Percentiles rank a stretch among this genome's conserved stretches.
Evolutionary conservation across 352 stramenopile genomes (phyloP).

Genomic region (Pythium aristosporum): DNA sequence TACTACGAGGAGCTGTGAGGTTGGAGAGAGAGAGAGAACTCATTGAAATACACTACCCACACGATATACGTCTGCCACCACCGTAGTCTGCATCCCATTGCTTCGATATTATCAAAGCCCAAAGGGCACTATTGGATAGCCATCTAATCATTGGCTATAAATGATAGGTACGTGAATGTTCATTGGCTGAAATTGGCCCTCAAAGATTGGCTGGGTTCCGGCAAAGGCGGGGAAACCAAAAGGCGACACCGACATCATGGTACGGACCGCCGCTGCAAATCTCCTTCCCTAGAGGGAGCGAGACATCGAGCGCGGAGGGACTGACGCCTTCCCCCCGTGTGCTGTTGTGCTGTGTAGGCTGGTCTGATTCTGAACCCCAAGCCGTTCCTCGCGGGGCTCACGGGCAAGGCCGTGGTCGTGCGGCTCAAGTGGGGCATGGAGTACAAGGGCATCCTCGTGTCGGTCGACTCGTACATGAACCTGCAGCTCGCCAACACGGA

Average conservation of each 20-base stretch:
- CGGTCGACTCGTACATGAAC: conserved; percentile 99
- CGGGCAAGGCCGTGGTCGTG: conserved; percentile 94
- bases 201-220: conserved; percentile 25
- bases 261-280: neutral
- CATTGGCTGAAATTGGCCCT: conserved; percentile 25
- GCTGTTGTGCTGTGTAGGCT: conserved; percentile 64
- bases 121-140: neutral
- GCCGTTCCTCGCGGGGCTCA: conserved; percentile 93
- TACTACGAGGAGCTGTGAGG: conserved; percentile 29
- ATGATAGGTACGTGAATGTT: neutral
- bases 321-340: conserved; percentile 15
- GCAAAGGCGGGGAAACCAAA: conserved; percentile 1
- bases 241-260: conserved; percentile 1
- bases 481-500: conserved; percentile 96
- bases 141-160: conserved; percentile 26
- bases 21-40: conserved; percentile 11
- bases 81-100: neutral
- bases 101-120: neutral
- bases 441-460: conserved; percentile 95
- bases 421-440: conserved; percentile 99
- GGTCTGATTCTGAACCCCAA: conserved; percentile 94
- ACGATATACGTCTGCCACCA: neutral
- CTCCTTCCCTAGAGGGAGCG: neutral
- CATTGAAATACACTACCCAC: neutral
- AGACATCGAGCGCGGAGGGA: neutral